Evolutionary conservation across 345 rosid species (phyloP), one percentile per base, ranked within the genome.

Genomic region (Turritis glabra): DNA sequence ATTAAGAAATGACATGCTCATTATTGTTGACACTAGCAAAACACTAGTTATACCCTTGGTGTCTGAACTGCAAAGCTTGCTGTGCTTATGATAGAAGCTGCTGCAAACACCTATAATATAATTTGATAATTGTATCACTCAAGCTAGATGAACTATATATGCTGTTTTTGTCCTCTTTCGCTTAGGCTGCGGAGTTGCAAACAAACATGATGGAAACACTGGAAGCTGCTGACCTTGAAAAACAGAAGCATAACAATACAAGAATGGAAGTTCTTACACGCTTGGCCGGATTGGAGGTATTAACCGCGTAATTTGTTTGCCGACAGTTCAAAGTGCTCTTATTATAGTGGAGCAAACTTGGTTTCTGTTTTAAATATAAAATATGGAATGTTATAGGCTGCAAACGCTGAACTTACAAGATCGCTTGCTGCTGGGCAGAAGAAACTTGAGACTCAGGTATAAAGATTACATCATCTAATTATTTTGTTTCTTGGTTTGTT

Each of bases 231-330:
- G 99, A 94, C 29, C 41, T 86, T 76, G 97, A 94, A 81, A 91
- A 94, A 80, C 92, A 87, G 83, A 94, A 92, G 69, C 99, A 94
- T 81, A 94, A 91, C 60, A 88, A 86, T 69, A 94, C 99, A 64
- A 90, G 97, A 84, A 94, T 88, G 96, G 97, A 91, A 80, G 97
- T 87, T 64, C 84, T 91, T 52, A 27, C 88, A 48, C 85, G 87
- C 53, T 80, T 94, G 81, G 92, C 93, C 48, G 90, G 87, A 81
- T 84, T 91, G 64, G 97, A 94, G 97, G 99, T 94, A 83, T 64
- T 64, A 64, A 21, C 41, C 64, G 52, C 29, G 8, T 32, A 77
- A 7, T 40, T 73, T 48, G 60, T 69, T 30, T 70, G 53, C 62
- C 15, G 40, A 65, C n/a, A 2, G 26, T 19, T 58, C 25, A 64